Evolutionary conservation across 148 eudicot genomes (phyloP).

Genomic region (Rhododendron ovatum): DNA sequence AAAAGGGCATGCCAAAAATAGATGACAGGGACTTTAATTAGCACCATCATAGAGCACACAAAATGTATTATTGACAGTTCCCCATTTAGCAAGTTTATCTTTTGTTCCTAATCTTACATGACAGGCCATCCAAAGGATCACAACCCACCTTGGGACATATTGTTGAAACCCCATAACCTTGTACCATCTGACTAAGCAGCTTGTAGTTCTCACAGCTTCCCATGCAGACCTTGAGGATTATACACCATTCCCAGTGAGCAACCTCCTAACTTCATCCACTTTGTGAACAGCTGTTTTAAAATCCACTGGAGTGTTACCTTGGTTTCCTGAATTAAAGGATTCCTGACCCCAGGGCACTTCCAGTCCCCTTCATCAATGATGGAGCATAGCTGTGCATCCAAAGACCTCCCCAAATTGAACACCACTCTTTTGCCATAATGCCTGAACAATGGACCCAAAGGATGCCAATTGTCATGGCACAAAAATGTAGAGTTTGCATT

Average conservation of each 20-base stretch:
- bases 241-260: background rate
- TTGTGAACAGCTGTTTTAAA: background rate
- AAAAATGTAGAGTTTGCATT: background rate
- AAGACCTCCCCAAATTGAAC: background rate
- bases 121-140: background rate
- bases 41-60: background rate
- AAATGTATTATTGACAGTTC: background rate
- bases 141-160: background rate
- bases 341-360: background rate
- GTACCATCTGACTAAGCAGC: too few species aligned
- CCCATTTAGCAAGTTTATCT: background rate
- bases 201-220: too few species aligned
- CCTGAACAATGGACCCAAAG: background rate
- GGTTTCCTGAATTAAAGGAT: background rate
- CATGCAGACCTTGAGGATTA: too few species aligned
- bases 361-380: too few species aligned
- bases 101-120: background rate
- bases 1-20: background rate
- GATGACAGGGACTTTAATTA: background rate
- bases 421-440: background rate
- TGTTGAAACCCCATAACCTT: background rate
- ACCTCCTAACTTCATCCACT: background rate
- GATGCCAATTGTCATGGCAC: background rate
- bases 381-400: too few species aligned
- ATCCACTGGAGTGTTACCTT: background rate